Conservation (phyloP, 176 grass and related monocot species). For the Oryza rufipogon region DNA sequence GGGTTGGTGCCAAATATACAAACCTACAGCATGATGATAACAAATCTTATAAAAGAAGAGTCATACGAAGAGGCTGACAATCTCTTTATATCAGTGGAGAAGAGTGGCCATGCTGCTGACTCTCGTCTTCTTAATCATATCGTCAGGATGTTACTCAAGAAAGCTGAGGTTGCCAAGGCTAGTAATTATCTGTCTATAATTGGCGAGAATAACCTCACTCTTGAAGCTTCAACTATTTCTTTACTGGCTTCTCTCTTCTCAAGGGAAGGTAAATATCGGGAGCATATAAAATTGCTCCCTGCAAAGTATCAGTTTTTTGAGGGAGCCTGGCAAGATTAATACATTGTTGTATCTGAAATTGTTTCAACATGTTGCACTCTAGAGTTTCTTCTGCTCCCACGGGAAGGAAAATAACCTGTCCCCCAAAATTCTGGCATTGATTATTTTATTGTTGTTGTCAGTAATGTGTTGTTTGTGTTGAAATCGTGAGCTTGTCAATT, state of each 20-base stretch:
- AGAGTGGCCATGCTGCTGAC: not conserved
- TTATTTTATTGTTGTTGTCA: no score
- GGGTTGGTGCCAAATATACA: not conserved
- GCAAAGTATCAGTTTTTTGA: not conserved
- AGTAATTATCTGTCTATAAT: not conserved
- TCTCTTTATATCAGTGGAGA: not conserved
- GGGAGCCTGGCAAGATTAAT: not conserved
- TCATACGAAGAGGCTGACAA: not conserved
- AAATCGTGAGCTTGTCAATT: no score
- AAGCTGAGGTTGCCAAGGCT: not conserved
- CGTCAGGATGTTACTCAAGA: not conserved
- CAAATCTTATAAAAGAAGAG: not conserved
- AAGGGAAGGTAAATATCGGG: not conserved
- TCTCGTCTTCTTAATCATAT: not conserved
- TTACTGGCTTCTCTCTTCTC: not conserved
- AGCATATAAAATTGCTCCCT: not conserved
- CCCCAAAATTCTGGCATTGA: no score
- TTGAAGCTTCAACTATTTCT: not conserved
- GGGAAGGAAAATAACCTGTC: no score
- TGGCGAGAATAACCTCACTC: not conserved
- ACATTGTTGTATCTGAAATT: not conserved
- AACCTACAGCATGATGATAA: not conserved
- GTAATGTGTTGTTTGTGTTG: no score
- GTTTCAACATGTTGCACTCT: no score
- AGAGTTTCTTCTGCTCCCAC: no score